These are phyloP conservation scores for Linderniella brevidens DNA, from an alignment of 257 asterid genomes.

Conservation along the genomic window DNA sequence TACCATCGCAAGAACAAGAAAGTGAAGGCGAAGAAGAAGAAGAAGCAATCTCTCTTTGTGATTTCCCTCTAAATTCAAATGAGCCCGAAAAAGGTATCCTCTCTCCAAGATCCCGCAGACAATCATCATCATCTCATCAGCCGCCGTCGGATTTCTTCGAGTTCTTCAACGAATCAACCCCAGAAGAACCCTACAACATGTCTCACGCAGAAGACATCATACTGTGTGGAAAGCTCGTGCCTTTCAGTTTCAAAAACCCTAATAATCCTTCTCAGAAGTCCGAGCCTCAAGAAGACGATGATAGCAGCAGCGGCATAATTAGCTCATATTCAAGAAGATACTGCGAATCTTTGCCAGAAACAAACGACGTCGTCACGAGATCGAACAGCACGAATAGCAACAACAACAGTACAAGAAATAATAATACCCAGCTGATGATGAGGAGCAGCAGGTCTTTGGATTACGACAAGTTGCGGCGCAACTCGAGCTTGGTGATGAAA, in stretches of 20 bases:
- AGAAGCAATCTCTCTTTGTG: constrained; percentile 23
- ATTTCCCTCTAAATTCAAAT: constrained; percentile 13
- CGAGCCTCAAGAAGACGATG: constrained; percentile 2
- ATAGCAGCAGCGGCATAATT: background rate
- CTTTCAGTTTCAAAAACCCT: constrained; percentile 13
- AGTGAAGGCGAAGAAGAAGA: constrained; percentile 5
- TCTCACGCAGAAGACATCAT: constrained; percentile 62
- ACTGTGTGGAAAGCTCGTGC: constrained; percentile 38
- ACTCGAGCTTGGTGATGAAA: constrained; percentile 12
- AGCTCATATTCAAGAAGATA: constrained; percentile 8
- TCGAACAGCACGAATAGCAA: constrained; percentile 1
- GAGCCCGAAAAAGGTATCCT: constrained; percentile 2
- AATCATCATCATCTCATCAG: background rate
- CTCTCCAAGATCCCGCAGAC: background rate
- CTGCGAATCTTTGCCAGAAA: constrained; percentile 23
- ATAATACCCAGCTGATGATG: constrained; percentile 2
- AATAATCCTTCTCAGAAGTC: constrained; percentile 3
- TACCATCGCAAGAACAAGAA: background rate
- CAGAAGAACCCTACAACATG: constrained; percentile 9
- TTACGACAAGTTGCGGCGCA: constrained; percentile 14
- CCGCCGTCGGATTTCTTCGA: constrained; percentile 41
- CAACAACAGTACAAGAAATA: background rate
- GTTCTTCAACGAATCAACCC: constrained; percentile 21
- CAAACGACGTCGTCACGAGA: constrained; percentile 4
- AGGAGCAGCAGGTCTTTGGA: constrained; percentile 39